Base-by-base conservation (phyloP, 371 early-diverging fungal genomes). In the Mucor plumbeus region DNA sequence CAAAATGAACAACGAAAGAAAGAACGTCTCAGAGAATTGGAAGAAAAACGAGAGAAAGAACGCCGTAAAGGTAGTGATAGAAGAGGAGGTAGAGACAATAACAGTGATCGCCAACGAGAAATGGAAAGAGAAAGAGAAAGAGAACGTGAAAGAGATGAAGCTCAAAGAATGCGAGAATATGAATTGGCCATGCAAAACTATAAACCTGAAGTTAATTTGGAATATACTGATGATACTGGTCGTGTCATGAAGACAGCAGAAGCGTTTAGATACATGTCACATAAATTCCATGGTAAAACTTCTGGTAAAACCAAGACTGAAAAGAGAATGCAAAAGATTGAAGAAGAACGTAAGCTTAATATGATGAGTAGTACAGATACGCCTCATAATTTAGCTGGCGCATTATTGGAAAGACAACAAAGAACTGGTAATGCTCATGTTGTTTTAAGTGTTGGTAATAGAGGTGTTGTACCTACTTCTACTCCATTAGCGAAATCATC, bases 271-370 rank as follows among this genome's bases (percentile, higher is more conserved):
- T 89, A 88, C 70, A 81, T 96, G 70, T 95, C 96, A 21, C 97
- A 98, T 64, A 93, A 94, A 64, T 98, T 98, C 88, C 98, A 98
- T 74, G 99, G 98, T 34, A 94, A 93, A 70, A 83, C 86, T 2
- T 89, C 95, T 15, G 98, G 99, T 53, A 97, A 96, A 73, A 86
- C 89, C 77, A 98, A 98, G 87, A 94, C 92, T 7, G 99, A 98
- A 74, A 96, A 95, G 81, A 80, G 91, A 8, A 81, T 94, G 74
- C 81, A 82, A 61, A 94, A 93, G 72, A 72, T 94, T 39, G 92
- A 94, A 68, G 92, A 94, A 53, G 95, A 95, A 71, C 87, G 88
- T 56, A 85, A 87, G 63, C 77, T 91, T 69, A 76, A 91, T 76
- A 85, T 87, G 67, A 92, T 94, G 92, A 84, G 88, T 56, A 91